Conservation (phyloP, 305 asterid species). For the Striga hermonthica region DNA sequence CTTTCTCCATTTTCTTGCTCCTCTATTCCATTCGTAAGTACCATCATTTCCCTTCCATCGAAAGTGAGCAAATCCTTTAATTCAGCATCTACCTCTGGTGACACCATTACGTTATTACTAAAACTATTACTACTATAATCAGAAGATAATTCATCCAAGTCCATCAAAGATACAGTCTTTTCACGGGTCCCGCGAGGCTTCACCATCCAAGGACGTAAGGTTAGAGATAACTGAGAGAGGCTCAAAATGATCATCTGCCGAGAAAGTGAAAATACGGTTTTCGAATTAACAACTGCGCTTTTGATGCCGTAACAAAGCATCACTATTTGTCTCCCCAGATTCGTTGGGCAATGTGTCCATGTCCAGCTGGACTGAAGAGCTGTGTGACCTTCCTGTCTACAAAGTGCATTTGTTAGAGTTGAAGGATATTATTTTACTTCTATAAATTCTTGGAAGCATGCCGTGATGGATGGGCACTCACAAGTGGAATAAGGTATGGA, state of each 20-base stretch:
- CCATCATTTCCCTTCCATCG: conserved; percentile 37
- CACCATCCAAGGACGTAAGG: conserved; percentile 43
- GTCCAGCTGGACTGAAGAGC: conserved; percentile 51
- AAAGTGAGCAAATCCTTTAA: conserved; percentile 55
- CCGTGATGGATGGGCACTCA: conserved; percentile 38
- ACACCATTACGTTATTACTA: conserved; percentile 29
- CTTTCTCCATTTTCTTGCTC: conserved; percentile 35
- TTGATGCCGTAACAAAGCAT: conserved; percentile 67
- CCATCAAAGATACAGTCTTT: conserved; percentile 47
- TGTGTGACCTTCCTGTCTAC: conserved; percentile 79
- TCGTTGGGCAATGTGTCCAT: conserved; percentile 75
- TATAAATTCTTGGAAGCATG: neutral
- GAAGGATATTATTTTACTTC: conserved; percentile 19
- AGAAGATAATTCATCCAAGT: conserved; percentile 34
- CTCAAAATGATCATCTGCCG: conserved; percentile 37
- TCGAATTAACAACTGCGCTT: conserved; percentile 76
- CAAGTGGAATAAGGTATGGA: conserved; percentile 59
- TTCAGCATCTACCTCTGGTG: conserved; percentile 31
- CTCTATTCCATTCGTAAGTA: conserved; percentile 27
- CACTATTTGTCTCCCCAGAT: conserved; percentile 69
- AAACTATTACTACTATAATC: conserved; percentile 8
- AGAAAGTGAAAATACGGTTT: conserved; percentile 30
- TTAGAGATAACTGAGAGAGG: conserved; percentile 49
- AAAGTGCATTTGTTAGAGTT: conserved; percentile 41
- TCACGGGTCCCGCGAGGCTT: conserved; percentile 32